A percentile compares a stretch with the other conserved stretches of the same genome.
phyloP scores from a whole-genome alignment of 306 rosid species.

The Corylus avellana region DNA sequence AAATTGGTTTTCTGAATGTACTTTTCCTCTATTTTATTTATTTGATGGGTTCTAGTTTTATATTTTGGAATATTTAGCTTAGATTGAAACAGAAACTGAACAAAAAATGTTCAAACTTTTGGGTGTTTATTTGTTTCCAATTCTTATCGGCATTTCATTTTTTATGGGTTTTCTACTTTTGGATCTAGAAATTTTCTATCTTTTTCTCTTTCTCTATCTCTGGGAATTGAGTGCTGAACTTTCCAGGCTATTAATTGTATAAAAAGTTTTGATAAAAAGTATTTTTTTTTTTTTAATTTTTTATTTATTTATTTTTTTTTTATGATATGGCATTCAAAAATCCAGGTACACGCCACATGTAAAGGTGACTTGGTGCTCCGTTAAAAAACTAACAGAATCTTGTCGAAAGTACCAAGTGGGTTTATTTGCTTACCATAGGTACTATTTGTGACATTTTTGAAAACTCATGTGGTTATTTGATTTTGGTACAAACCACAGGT shows the following conservation, averaged over 20 bases:
- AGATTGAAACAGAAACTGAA: not conserved
- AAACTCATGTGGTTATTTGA: too few species aligned
- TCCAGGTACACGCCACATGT: too few species aligned
- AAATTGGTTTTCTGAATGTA: conserved; percentile 24
- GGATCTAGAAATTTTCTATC: conserved; percentile 41
- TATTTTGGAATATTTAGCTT: not conserved
- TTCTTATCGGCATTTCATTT: not conserved
- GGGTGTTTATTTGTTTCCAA: not conserved
- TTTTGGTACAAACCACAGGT: too few species aligned
- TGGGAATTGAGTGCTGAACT: conserved; percentile 26
- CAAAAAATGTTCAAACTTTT: not conserved
- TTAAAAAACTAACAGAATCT: too few species aligned
- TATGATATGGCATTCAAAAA: too few species aligned
- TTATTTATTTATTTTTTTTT: too few species aligned
- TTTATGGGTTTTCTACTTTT: conserved; percentile 22
- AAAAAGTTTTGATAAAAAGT: not conserved
- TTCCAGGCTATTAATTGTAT: conserved; percentile 16
- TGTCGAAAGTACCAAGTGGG: too few species aligned
- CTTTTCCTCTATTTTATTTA: conserved; percentile 3
- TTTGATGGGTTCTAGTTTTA: conserved; percentile 14
- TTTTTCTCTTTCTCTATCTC: conserved; percentile 14
- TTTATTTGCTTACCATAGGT: too few species aligned
- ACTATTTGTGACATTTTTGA: too few species aligned
- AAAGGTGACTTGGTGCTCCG: too few species aligned
- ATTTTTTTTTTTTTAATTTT: too few species aligned